phyloP scores from a whole-genome alignment of 164 flowering plant genomes.

The Macadamia integrifolia region DNA sequence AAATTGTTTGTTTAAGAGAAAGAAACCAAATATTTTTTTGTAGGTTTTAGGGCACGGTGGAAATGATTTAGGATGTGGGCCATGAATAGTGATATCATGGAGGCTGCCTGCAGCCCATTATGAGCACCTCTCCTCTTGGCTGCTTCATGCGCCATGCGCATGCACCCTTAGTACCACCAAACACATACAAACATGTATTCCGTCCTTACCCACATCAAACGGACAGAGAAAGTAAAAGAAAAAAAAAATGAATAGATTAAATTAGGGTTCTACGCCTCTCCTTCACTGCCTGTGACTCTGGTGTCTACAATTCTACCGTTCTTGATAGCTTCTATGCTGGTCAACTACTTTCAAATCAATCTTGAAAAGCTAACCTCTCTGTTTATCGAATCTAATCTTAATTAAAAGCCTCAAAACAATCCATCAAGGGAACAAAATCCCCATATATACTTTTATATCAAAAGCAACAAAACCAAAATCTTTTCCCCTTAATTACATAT shows the following conservation, averaged over 20 bases:
- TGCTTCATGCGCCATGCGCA: slow-evolving; percentile 30
- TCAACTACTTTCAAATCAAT: not conserved
- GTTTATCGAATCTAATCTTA: slow-evolving; percentile 9
- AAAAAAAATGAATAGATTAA: too few species aligned
- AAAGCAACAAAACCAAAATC: slow-evolving; percentile 12
- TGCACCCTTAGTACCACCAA: slow-evolving; percentile 23
- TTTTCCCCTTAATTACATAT: not conserved
- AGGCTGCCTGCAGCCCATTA: slow-evolving; percentile 20
- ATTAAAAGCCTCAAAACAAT: slow-evolving; percentile 20
- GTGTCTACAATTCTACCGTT: not conserved
- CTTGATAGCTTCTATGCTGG: not conserved
- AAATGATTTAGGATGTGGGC: slow-evolving; percentile 17
- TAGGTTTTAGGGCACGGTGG: slow-evolving; percentile 20
- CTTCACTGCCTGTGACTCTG: not conserved
- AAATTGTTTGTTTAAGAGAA: slow-evolving; percentile 6
- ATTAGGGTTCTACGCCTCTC: too few species aligned
- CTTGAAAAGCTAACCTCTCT: not conserved
- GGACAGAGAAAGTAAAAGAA: too few species aligned
- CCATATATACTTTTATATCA: not conserved
- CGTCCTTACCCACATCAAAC: too few species aligned
- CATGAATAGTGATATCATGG: slow-evolving; percentile 19
- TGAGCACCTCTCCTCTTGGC: slow-evolving; percentile 15
- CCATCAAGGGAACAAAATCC: slow-evolving; percentile 2
- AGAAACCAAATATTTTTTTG: not conserved
- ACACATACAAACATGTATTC: not conserved